Base-by-base conservation (phyloP, 2,329 filamentous ascomycete species). In the Aspergillus neoniger region DNA sequence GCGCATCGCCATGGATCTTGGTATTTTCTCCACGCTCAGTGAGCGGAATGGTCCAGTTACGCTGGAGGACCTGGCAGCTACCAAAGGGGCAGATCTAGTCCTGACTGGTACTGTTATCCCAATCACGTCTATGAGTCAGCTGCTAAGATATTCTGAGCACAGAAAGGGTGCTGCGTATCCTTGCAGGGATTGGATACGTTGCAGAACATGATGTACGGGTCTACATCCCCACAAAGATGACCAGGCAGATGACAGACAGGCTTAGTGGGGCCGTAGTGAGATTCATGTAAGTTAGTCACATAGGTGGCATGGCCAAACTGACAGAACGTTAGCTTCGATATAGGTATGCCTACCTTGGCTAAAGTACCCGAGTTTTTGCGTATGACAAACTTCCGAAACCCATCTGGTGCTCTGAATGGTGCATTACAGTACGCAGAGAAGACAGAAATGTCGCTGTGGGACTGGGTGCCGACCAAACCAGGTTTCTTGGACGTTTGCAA, bases 161-260 rank as follows among this genome's bases (percentile, higher is more conserved):
- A 67, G 64, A 65, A 19, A 63, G 65, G 10, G 52, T 67, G 3
- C 15, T 66, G 21, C 65, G 63, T 9, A 52, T 64, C 6, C 55
- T 67, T 6, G 59, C 60, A 4, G 53, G 59, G 23, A 66, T 66
- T 32, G 57, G 61, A 0, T 67, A 65, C n/a, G 58, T 65, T 36
- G 25, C 55, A 5, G 65, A 67, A 36, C 47, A 60, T 14, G 64
- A 60, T 21, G 55, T 55, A 4, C 52, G 58, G 9, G 10, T 63
- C 1, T 65, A 67, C 28, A 53, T 39, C 7, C 14, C 65, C 8
- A 66, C 60, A 8, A 38, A 28, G 3, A 59, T 67, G 43, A 65
- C 64, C 5, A 52, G 56, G 2, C 58, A 66, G 23, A 61, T 67
- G 64, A 59, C 59, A 14, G 44, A 59, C 21, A 48, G 50, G 2